Evolutionary conservation across 805 yeast genomes (phyloP).

Genomic region (Maudiozyma turicensis): DNA sequence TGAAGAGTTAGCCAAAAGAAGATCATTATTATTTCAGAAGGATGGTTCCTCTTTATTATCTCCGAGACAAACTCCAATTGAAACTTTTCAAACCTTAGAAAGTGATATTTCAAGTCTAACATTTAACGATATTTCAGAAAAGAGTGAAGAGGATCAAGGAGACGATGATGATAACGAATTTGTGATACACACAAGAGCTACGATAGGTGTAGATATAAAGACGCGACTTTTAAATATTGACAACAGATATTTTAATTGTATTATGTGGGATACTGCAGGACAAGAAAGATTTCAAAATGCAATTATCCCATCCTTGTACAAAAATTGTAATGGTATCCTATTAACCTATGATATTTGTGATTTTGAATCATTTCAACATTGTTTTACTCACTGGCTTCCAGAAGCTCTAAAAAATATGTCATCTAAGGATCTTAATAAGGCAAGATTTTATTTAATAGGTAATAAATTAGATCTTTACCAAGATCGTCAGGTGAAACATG

Average conservation of each 20-base stretch:
- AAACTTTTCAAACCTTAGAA: not conserved
- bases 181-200: constrained; percentile 31
- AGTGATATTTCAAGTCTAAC: no score
- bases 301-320: constrained; percentile 35
- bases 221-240: constrained; percentile 35
- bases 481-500: constrained; percentile 32
- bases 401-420: constrained; percentile 32
- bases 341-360: constrained; percentile 38
- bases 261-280: constrained; percentile 44
- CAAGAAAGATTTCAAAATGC: constrained; percentile 41
- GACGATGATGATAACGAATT: constrained; percentile 17
- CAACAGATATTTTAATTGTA: constrained; percentile 35
- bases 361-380: constrained; percentile 29
- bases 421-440: constrained; percentile 20
- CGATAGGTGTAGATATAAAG: constrained; percentile 40
- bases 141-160: not conserved
- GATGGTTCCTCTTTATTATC: not conserved
- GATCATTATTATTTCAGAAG: constrained; percentile 3
- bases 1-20: constrained; percentile 21
- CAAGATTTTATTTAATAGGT: constrained; percentile 37
- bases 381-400: constrained; percentile 34
- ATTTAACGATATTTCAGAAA: no score
- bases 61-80: not conserved
- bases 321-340: constrained; percentile 38
- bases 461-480: constrained; percentile 34